Evolutionary conservation across 495 filamentous ascomycete genomes (phyloP).

Genomic region (Aspergillus olivimuriae): DNA sequence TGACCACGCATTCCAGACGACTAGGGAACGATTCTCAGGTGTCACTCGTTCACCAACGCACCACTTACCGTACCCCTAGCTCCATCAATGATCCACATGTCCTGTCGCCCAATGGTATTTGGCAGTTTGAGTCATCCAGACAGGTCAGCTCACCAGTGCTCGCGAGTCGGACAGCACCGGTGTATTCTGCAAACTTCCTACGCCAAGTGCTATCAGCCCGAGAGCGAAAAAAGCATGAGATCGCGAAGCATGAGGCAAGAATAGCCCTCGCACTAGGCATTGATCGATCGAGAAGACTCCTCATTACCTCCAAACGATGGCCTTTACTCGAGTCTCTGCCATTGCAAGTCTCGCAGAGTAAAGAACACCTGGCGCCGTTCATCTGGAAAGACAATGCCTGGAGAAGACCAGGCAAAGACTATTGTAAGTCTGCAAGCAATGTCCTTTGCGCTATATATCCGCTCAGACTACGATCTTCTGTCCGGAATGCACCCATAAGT

Average conservation of each 20-base stretch:
- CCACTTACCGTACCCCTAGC: constrained; percentile 29
- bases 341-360: constrained; percentile 25
- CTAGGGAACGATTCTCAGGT: constrained; percentile 16
- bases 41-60: constrained; percentile 12
- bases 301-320: constrained; percentile 34
- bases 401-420: constrained; percentile 41
- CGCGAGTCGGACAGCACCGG: constrained; percentile 64
- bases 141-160: constrained; percentile 20
- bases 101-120: constrained; percentile 5
- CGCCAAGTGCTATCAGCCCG: constrained; percentile 46
- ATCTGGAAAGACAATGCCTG: constrained; percentile 57
- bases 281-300: constrained; percentile 56
- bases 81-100: constrained; percentile 26
- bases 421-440: constrained; percentile 38
- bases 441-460: not conserved
- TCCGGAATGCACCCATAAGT: too few species aligned
- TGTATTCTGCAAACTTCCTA: constrained; percentile 66
- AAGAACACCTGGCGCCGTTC: constrained; percentile 29
- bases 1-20: constrained; percentile 21
- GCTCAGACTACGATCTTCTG: too few species aligned
- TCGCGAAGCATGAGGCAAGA: constrained; percentile 66
- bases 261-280: constrained; percentile 81
- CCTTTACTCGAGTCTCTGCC: constrained; percentile 11
- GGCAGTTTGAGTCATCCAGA: constrained; percentile 1
- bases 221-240: constrained; percentile 62